Evolutionary conservation across 441 rosid species (phyloP).

Genomic region (California macrophylla): DNA sequence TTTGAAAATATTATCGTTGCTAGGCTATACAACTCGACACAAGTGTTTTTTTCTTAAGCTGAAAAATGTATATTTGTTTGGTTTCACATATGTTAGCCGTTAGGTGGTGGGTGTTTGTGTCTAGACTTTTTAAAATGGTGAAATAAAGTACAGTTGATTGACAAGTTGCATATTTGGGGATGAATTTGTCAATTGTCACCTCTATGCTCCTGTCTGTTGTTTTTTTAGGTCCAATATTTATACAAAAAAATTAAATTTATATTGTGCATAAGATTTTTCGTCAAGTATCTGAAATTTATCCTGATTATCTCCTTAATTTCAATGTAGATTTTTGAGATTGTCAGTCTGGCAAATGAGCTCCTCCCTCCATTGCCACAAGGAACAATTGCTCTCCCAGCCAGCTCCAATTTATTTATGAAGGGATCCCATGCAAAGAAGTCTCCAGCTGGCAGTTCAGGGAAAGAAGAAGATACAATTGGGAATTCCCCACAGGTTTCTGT

Average conservation of each 20-base stretch:
- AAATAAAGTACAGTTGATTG: neutral
- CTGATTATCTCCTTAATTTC: neutral
- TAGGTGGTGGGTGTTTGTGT: neutral
- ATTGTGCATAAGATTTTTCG: neutral
- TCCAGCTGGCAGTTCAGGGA: constrained; percentile 55
- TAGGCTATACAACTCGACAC: neutral
- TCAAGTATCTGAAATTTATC: neutral
- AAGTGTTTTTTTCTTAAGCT: neutral
- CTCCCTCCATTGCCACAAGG: constrained; percentile 96
- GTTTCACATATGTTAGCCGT: neutral
- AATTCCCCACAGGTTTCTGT: constrained; percentile 54
- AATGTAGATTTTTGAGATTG: constrained; percentile 88
- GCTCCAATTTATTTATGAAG: constrained; percentile 57
- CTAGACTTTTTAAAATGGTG: neutral
- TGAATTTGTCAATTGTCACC: neutral
- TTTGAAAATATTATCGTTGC: neutral
- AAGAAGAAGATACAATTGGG: constrained; percentile 52
- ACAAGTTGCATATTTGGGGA: neutral
- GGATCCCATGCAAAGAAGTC: constrained; percentile 65
- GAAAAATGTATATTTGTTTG: neutral
- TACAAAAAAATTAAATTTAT: too few relatives aligned
- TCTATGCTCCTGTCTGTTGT: neutral
- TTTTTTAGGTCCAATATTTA: neutral
- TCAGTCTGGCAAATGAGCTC: constrained; percentile 96
- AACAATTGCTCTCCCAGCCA: constrained; percentile 72